Evolutionary conservation across 2,329 filamentous ascomycete genomes (phyloP).

Genomic region (Aspergillus melleus): DNA sequence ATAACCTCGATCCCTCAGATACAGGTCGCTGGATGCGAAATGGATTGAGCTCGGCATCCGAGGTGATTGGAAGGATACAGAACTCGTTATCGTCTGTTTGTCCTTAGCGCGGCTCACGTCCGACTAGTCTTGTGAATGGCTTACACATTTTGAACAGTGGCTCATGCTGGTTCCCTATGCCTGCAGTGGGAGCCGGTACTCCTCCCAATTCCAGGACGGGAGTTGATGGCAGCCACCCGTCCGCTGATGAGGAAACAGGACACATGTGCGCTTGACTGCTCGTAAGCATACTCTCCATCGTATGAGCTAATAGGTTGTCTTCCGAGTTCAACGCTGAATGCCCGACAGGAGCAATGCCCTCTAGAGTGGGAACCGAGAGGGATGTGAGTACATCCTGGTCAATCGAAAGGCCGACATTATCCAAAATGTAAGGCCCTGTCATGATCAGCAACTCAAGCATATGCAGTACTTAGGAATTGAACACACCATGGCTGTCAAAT

Average conservation of each 20-base stretch:
- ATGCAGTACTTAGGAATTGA: neutral
- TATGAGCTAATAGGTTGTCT: neutral
- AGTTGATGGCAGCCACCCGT: neutral
- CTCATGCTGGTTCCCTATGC: constrained; percentile 3
- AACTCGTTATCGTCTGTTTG: constrained; percentile 36
- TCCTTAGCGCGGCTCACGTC: neutral
- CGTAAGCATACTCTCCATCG: neutral
- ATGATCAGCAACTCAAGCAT: neutral
- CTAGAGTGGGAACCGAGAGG: neutral
- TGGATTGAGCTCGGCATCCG: constrained; percentile 33
- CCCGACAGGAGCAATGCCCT: neutral
- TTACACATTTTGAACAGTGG: constrained; percentile 6
- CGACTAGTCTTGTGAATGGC: neutral
- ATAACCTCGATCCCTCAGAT: constrained; percentile 26
- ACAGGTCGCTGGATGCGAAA: constrained; percentile 29
- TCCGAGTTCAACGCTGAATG: neutral
- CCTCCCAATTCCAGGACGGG: neutral
- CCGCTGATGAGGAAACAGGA: neutral
- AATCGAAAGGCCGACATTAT: neutral
- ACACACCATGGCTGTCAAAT: neutral
- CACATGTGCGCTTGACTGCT: neutral
- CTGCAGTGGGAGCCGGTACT: neutral
- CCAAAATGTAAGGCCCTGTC: neutral
- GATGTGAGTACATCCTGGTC: neutral
- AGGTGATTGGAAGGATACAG: constrained; percentile 35